Percentiles rank a stretch among this genome's conserved stretches.
phyloP scores from a whole-genome alignment of 1,284 basidiomycete genomes.

The Sanghuangporus baumii region DNA sequence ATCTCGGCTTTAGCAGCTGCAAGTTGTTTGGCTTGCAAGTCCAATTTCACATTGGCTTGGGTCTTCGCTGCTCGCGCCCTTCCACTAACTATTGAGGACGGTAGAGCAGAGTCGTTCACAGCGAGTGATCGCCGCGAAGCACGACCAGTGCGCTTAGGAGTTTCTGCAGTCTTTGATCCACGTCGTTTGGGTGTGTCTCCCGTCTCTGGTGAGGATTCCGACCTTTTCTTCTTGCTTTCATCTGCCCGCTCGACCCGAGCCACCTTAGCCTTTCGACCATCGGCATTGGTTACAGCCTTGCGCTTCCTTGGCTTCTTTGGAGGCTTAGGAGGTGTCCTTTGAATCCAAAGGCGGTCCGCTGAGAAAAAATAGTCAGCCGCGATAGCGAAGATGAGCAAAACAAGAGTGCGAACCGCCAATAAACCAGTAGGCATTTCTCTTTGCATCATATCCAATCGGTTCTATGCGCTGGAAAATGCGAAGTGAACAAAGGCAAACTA shows the following conservation, averaged over 20 bases:
- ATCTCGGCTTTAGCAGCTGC: constrained; percentile 30
- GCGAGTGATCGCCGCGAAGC: neutral
- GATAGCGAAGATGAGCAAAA: neutral
- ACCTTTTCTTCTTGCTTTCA: neutral
- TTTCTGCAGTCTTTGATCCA: neutral
- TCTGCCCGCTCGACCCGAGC: neutral
- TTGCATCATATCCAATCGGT: constrained; percentile 81
- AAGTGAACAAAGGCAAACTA: neutral
- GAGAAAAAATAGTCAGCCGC: constrained; percentile 8
- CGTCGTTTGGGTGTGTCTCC: neutral
- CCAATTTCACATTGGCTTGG: constrained; percentile 62
- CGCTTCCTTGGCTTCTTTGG: constrained; percentile 45
- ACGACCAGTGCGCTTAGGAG: neutral
- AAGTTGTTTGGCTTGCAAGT: constrained; percentile 62
- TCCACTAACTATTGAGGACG: constrained; percentile 28
- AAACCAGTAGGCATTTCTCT: constrained; percentile 83
- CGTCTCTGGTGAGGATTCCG: neutral
- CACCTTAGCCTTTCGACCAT: constrained; percentile 7
- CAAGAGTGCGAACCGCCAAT: constrained; percentile 58
- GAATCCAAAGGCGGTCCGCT: constrained; percentile 86
- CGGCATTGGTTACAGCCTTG: constrained; percentile 32
- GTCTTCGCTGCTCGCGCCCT: constrained; percentile 58
- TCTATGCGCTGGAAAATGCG: constrained; percentile 60
- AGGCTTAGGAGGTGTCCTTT: constrained; percentile 58
- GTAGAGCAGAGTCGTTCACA: neutral